Percentiles rank a stretch among this genome's conserved stretches.
phyloP scores from a whole-genome alignment of 169 alveolate species.

The Eimeria falciformis region DNA sequence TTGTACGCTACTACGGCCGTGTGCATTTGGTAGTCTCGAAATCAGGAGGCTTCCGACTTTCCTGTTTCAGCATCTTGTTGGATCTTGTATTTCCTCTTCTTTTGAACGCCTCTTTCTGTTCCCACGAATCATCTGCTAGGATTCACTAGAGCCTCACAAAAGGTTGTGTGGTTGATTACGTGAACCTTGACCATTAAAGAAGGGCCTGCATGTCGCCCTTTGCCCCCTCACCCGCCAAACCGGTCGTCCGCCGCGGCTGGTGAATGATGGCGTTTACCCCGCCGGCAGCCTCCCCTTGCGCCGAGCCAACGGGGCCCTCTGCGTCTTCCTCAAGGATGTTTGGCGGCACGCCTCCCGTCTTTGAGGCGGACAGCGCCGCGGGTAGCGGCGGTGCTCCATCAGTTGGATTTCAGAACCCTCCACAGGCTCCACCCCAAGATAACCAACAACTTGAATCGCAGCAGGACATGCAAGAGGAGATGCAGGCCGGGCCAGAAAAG shows the following conservation, averaged over 20 bases:
- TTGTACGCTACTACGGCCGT: no score
- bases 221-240: constrained; percentile 39
- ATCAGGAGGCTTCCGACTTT: no score
- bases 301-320: constrained; percentile 50
- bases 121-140: constrained; percentile 19
- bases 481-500: constrained; percentile 64
- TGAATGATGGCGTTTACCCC: constrained; percentile 66
- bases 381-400: constrained; percentile 20
- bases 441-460: neutral
- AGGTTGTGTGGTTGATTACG: constrained; percentile 16
- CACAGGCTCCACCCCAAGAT: neutral
- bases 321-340: constrained; percentile 57
- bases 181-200: neutral
- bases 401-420: constrained; percentile 31
- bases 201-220: constrained; percentile 67
- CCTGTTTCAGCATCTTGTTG: no score
- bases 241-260: constrained; percentile 64
- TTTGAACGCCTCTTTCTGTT: no score
- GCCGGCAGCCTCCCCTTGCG: constrained; percentile 61
- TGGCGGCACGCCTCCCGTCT: constrained; percentile 39
- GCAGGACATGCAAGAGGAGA: constrained; percentile 60
- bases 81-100: no score
- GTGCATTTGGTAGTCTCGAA: no score
- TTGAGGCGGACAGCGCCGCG: constrained; percentile 52
- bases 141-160: constrained; percentile 27